Evolutionary conservation across 2,329 filamentous ascomycete species (phyloP).

Genomic region (Colletotrichum sp.): DNA sequence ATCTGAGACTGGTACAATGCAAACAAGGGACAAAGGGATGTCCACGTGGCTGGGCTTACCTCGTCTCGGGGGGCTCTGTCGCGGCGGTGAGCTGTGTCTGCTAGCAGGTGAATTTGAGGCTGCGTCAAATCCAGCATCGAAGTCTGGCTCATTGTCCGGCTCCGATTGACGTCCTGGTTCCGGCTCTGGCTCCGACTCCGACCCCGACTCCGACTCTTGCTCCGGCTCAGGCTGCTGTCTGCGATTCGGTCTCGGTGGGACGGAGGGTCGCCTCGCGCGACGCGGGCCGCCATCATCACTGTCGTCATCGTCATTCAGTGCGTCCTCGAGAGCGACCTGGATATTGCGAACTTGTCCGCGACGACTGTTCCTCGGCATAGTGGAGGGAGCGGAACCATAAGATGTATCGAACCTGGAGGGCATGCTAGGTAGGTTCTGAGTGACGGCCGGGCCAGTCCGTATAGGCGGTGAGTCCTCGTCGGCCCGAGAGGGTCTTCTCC

Average conservation of each 20-base stretch:
- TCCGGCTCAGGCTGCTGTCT: background rate
- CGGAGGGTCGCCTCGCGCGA: background rate
- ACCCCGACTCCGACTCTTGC: background rate
- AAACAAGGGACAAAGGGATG: background rate
- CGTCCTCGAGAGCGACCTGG: slow-evolving; percentile 21
- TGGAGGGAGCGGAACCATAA: slow-evolving; percentile 26
- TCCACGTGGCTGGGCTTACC: slow-evolving; percentile 5
- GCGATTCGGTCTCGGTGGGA: background rate
- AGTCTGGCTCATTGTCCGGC: background rate
- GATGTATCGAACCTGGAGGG: slow-evolving; percentile 25
- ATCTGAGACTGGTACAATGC: background rate
- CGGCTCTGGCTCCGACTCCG: background rate
- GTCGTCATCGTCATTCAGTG: slow-evolving; percentile 15
- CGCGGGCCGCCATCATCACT: background rate
- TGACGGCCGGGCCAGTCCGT: slow-evolving; percentile 22
- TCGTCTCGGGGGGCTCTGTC: background rate
- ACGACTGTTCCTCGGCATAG: slow-evolving; percentile 23
- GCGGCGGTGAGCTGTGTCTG: background rate
- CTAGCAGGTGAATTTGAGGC: background rate
- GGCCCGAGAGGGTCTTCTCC: background rate
- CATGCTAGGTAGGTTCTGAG: slow-evolving; percentile 24
- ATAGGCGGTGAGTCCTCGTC: background rate
- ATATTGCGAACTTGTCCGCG: slow-evolving; percentile 24
- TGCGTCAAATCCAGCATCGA: background rate
- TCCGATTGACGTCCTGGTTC: background rate